Percentiles rank a stretch among this genome's conserved stretches.
These are phyloP conservation scores for Erodium texanum DNA, from an alignment of 441 rosid species.

Conservation along the genomic window DNA sequence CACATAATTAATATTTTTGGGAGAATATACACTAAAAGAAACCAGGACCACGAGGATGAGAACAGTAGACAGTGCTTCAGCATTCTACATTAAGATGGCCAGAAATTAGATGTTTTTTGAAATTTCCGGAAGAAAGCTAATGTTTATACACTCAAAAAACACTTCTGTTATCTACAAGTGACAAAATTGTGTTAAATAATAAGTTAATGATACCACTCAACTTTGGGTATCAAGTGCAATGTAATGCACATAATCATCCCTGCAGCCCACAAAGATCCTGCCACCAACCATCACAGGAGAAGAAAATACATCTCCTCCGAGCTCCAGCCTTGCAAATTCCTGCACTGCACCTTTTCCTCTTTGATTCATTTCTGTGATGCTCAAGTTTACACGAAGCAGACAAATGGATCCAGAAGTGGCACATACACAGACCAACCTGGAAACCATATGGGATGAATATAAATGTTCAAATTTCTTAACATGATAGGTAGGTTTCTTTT, in stretches of 20 bases:
- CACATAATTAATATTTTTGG: too few relatives aligned
- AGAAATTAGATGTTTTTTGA: neutral
- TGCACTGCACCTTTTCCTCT: slow-evolving; percentile 26
- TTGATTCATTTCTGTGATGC: slow-evolving; percentile 19
- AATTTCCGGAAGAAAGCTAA: neutral
- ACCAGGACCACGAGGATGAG: too few relatives aligned
- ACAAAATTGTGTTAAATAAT: neutral
- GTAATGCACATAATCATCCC: slow-evolving; percentile 78
- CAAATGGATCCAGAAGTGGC: slow-evolving; percentile 51
- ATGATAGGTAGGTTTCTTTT: neutral
- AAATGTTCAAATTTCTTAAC: neutral
- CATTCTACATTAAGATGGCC: neutral
- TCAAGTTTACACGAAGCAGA: slow-evolving; percentile 38
- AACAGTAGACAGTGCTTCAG: too few relatives aligned
- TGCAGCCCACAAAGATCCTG: slow-evolving; percentile 73
- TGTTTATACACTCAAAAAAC: too few relatives aligned
- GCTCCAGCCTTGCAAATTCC: slow-evolving; percentile 47
- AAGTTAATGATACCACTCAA: slow-evolving; percentile 6
- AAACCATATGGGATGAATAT: slow-evolving; percentile 12
- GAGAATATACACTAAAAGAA: too few relatives aligned
- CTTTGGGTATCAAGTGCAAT: slow-evolving; percentile 31
- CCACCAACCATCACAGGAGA: slow-evolving; percentile 96
- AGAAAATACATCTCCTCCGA: slow-evolving; percentile 70
- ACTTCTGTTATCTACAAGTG: too few relatives aligned
- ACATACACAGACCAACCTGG: slow-evolving; percentile 75